Percentiles rank a stretch among this genome's conserved stretches.
phyloP scores from a whole-genome alignment of 73 alveolate species.

The Paramecium sonneborni region DNA sequence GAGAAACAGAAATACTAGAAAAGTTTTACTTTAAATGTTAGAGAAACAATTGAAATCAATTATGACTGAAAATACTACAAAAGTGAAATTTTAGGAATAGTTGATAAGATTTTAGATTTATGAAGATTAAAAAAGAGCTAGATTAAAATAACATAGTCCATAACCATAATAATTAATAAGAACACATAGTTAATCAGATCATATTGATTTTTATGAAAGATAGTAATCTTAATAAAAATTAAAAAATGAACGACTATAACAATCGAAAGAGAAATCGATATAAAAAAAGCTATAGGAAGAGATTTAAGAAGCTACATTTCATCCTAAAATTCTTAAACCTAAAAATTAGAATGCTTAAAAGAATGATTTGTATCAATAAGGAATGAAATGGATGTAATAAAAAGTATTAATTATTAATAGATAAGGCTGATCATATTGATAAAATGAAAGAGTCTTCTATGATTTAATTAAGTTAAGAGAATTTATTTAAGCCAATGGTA shows the following conservation, averaged over 20 bases:
- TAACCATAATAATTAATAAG: slow-evolving; percentile 11
- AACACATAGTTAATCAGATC: slow-evolving; percentile 30
- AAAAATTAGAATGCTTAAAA: background rate
- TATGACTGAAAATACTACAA: background rate
- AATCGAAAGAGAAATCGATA: slow-evolving; percentile 11
- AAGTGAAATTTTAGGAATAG: background rate
- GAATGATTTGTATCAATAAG: background rate
- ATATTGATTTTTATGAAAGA: slow-evolving; percentile 24
- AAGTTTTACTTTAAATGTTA: background rate
- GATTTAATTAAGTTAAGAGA: background rate
- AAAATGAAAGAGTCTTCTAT: background rate
- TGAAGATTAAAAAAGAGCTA: background rate
- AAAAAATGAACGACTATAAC: background rate
- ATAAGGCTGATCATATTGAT: slow-evolving; percentile 15
- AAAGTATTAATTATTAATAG: slow-evolving; percentile 28
- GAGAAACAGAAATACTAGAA: slow-evolving; percentile 1
- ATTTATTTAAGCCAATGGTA: background rate
- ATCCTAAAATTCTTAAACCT: background rate
- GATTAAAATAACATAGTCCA: background rate
- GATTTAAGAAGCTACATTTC: slow-evolving; percentile 6
- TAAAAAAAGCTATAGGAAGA: background rate
- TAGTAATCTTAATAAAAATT: background rate
- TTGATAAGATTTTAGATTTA: background rate
- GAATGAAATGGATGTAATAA: slow-evolving; percentile 21
- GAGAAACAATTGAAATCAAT: background rate